Evolutionary conservation across 2,329 filamentous ascomycete genomes (phyloP), one percentile per base, ranked within the genome.

Genomic region (Colletotrichum orbiculare): DNA sequence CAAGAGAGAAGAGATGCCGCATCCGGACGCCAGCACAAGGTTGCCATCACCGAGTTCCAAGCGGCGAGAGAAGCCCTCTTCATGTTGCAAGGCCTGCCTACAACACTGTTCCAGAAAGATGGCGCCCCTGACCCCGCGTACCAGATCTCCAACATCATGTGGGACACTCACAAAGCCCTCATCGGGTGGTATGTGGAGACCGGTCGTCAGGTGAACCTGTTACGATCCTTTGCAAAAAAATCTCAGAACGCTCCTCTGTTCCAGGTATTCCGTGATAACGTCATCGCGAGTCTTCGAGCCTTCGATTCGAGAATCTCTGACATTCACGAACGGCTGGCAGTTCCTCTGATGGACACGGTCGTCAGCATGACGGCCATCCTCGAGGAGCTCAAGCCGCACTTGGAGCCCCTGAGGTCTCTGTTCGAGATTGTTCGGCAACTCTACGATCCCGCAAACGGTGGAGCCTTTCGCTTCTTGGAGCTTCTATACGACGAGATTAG

Each of bases 61-160:
- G 58, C 62, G 25, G 54, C 59, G 33, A 54, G 78, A 81, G 66
- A 69, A 72, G 86, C 88, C 0, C 81, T 97, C 0, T 95, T 93
- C 71, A 96, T 97, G 92, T 84, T 98, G 0, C 87, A 88, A 58
- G 94, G 94, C 1, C 79, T 96, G 4, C 85, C 89, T 6, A 95
- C 91, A 2, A 90, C 88, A 2, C 73, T 97, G 1, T 97, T 94
- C 71, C 79, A 78, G 60, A 25, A 70, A 4, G 72, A 81, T 53
- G 80, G 78, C 12, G 68, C 74, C 7, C 79, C 81, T 0, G 73
- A 77, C 2, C 71, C 77, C 4, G 71, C 70, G 1, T 86, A 82
- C 58, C 82, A 86, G 60, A 78, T 87, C 34, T 71, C 76, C 0
- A 79, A 83, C 61, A 74, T 86, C 10, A 82, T 82, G 0, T 81